Evolutionary conservation across 2,329 filamentous ascomycete genomes (phyloP), one percentile per base, ranked within the genome.

Genomic region (Metarhizium anisopliae): DNA sequence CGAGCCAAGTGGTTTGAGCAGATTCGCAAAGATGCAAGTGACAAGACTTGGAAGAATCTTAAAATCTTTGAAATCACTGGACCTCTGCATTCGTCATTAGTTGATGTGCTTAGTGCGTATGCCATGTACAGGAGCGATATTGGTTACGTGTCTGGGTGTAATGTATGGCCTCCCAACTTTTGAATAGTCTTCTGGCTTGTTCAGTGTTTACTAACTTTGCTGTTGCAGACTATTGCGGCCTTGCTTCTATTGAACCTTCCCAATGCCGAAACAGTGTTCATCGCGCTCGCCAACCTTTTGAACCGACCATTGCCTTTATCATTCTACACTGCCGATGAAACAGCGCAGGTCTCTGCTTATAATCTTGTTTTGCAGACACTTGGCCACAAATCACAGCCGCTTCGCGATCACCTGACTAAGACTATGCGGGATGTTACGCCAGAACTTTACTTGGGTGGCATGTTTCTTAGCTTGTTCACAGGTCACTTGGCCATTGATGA

Each of bases 81-180:
- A 0, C 87, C 88, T 1, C 73, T 92, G 11, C 82, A 92, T 65
- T 75, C 83, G 56, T 77, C 80, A 42, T 74, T 94, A 35, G 74
- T 87, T 18, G 84, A 93, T 65, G 82, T 94, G 10, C 76, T 93
- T 58, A 84, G 84, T 63, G 90, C 89, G 6, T 93, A 93, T 69
- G 79, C 85, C 55, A 87, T 90, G 81, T 94, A 94, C 70, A 81
- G 89, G 58, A 86, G 84, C 61, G 89, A 94, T 66, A 87, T 93
- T 64, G 87, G 89, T 59, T 91, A 90, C 64, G 79, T 89, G 56
- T 78, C 80, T 59, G 87, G 88, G 54, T 88, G 86, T 61, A 88
- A 90, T 66, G 85, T 89, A 70, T 77, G 86, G 42, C 6, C 14
- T 40, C 35, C 14, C 20, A 10, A 18, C 4, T 13, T n/a, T 35